Evolutionary conservation across 768 basidiomycete species (phyloP).

Genomic region (Serpula lacrymans): DNA sequence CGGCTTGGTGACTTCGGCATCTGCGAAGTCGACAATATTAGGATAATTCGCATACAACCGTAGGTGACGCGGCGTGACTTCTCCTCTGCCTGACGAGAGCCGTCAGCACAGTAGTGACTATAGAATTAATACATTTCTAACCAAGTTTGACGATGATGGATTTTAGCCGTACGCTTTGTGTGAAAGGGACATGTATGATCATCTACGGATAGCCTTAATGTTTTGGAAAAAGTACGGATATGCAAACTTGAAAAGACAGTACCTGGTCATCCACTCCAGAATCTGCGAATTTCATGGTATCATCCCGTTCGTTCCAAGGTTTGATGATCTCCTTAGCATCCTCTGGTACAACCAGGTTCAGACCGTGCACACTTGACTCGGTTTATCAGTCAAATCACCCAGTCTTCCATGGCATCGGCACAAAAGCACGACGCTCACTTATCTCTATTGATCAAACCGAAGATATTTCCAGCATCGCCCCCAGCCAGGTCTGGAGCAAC

Average conservation of each 20-base stretch:
- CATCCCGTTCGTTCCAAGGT: conserved; percentile 77
- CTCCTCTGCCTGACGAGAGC: conserved; percentile 60
- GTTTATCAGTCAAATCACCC: conserved; percentile 1
- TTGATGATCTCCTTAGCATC: conserved; percentile 75
- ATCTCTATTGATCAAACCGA: conserved; percentile 58
- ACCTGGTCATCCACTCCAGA: conserved; percentile 89
- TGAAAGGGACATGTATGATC: conserved; percentile 80
- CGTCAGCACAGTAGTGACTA: conserved; percentile 3
- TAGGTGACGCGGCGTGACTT: conserved; percentile 69
- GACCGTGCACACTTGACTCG: conserved; percentile 64
- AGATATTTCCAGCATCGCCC: conserved; percentile 53
- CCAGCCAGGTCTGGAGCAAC: conserved; percentile 43
- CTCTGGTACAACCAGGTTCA: conserved; percentile 80
- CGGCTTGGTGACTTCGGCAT: conserved; percentile 65
- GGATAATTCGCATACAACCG: conserved; percentile 72
- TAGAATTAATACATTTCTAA: conserved; percentile 27
- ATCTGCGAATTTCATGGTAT: conserved; percentile 60
- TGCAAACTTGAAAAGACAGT: conserved; percentile 9
- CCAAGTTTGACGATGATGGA: conserved; percentile 78
- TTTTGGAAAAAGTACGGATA: no score
- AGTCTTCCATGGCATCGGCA: neutral
- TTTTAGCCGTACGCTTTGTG: conserved; percentile 69
- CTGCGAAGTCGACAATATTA: conserved; percentile 73
- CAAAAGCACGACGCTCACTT: conserved; percentile 42
- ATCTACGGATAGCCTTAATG: conserved; percentile 42